Base-by-base conservation (phyloP, 2,329 filamentous ascomycete genomes). In the Fusarium verticillioides region DNA sequence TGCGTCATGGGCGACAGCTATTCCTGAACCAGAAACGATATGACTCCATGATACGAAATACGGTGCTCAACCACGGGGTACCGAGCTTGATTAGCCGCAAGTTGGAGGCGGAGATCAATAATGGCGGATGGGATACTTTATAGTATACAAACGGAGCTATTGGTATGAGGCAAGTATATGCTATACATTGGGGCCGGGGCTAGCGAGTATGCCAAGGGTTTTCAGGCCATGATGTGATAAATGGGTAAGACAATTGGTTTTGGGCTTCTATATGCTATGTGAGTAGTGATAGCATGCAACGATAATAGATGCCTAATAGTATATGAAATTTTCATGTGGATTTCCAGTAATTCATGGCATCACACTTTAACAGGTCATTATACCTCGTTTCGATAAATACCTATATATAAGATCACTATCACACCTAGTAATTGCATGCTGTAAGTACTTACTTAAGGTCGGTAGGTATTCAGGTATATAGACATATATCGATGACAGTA, bases 21-120 rank as follows among this genome's bases (percentile, higher is more conserved):
- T 97, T 95, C 81, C 85, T 99, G 64, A 97, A 97, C 80, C 96
- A 98, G 84, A 96, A 93, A 83, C 88, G 96, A 74, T 99, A 98
- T 82, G 96, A 99, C 82, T 91, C 92, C 40, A 88, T 98, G 82
- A 87, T 98, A 64, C 88, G 96, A 57, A 94, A 92, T 75, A 91
- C 95, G 47, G 98, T 97, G 92, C 86, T 98, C 67, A 90, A 91
- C 56, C 95, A 98, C 77, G 92, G 93, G 9, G 90, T 99, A 34
- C 95, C 95, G 40, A 97, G 93, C 75, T 91, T 94, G 52, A 97
- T 99, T 80, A 94, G 93, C 73, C 88, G 96, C 74, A 96, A 94
- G 82, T 83, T 99, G 74, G 96, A 99, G 85, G 93, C 94, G 19
- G 96, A 99, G 81, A 94, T 98, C 49, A 99, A 99, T 80, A 98